Evolutionary conservation across 352 stramenopile species (phyloP).

Genomic region (Globisporangium canariense): DNA sequence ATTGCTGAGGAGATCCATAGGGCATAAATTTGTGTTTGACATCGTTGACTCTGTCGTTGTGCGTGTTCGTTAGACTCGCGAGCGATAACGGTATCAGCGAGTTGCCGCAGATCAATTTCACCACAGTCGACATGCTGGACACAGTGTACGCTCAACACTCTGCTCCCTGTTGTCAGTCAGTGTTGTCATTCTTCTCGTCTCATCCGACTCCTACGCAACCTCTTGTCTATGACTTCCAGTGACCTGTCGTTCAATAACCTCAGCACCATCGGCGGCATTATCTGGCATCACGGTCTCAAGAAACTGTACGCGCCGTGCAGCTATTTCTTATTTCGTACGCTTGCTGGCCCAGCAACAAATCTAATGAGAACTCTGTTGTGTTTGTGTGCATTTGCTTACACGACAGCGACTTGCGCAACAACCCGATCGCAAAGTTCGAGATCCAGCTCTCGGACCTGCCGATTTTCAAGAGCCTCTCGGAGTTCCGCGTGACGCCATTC

Average conservation of each 20-base stretch:
- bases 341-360: neutral
- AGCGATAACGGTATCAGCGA: conserved; percentile 18
- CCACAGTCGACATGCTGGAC: conserved; percentile 7
- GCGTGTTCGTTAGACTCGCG: conserved; percentile 3
- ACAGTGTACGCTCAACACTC: conserved; percentile 6
- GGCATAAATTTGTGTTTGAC: neutral
- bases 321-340: neutral
- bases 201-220: neutral
- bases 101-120: conserved; percentile 12
- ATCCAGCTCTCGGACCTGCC: conserved; percentile 16
- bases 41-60: neutral
- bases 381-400: neutral
- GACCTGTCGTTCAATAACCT: conserved; percentile 25
- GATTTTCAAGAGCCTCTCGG: conserved; percentile 10
- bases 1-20: neutral
- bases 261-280: conserved; percentile 15
- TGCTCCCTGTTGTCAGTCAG: neutral
- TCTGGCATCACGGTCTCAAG: conserved; percentile 17
- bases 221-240: conserved; percentile 4
- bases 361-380: neutral
- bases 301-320: conserved; percentile 7
- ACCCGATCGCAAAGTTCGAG: conserved; percentile 24
- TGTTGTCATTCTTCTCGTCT: neutral
- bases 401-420: conserved; percentile 18
- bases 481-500: conserved; percentile 13